Conservation (phyloP, 441 rosid species). For the Syzygium malaccense region DNA sequence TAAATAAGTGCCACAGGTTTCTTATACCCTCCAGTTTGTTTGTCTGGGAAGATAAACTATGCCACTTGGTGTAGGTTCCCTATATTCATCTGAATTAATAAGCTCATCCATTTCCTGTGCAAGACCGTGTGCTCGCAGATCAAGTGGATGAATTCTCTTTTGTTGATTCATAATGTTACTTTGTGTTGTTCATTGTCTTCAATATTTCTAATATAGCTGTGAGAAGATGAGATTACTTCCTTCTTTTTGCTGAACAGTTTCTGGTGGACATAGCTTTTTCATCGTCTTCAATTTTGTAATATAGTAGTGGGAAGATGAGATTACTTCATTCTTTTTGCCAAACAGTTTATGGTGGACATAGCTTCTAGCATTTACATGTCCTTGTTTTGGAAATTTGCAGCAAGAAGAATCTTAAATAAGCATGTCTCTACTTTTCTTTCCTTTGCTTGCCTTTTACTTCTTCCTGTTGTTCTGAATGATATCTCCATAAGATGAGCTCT, state of each 20-base stretch:
- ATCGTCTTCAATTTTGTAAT: not conserved
- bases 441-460: not conserved
- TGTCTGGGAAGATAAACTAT: not conserved
- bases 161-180: not conserved
- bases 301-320: not conserved
- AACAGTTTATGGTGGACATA: not conserved
- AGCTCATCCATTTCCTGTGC: not conserved
- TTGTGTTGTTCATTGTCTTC: not conserved
- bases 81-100: not conserved
- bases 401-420: not conserved
- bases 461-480: not conserved
- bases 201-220: not conserved
- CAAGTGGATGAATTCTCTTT: not conserved
- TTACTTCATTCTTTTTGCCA: not conserved
- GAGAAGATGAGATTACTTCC: not conserved
- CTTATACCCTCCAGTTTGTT: not conserved
- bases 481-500: not conserved
- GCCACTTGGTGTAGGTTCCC: not conserved
- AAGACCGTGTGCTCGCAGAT: not conserved
- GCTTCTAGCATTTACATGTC: not conserved
- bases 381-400: not conserved
- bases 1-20: not conserved
- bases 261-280: not conserved
- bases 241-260: not conserved
- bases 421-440: not conserved